Evolutionary conservation across 257 asterid genomes (phyloP).

Genomic region (Petunia axillaris): DNA sequence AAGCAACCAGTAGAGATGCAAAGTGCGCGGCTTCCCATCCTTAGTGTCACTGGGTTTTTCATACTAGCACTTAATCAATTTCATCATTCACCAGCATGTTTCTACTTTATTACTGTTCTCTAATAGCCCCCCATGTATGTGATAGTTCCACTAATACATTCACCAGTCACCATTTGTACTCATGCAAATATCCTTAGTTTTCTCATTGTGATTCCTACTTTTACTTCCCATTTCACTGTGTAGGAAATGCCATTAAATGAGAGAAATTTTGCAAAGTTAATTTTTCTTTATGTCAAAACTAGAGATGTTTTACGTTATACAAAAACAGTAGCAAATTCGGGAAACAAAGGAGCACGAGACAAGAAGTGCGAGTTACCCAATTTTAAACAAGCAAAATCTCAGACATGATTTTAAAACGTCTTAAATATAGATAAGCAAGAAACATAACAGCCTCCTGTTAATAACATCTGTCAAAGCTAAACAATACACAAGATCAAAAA

Average conservation of each 20-base stretch:
- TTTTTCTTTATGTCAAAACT: neutral
- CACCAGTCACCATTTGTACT: neutral
- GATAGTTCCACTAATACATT: neutral
- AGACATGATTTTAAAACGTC: neutral
- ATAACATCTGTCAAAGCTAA: constrained; percentile 2
- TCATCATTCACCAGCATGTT: neutral
- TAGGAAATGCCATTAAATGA: neutral
- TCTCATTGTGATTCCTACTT: neutral
- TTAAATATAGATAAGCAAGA: neutral
- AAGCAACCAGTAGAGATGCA: neutral
- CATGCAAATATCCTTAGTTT: neutral
- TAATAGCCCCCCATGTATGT: neutral
- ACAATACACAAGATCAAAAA: constrained; percentile 23
- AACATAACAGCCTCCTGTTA: neutral
- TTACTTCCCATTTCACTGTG: neutral
- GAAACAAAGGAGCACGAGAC: neutral
- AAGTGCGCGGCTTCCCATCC: neutral
- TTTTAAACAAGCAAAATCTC: neutral
- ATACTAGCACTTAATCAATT: too few relatives aligned
- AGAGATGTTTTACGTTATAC: neutral
- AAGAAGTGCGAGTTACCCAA: neutral
- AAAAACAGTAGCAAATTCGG: neutral
- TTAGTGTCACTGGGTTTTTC: too few relatives aligned
- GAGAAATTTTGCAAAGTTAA: neutral
- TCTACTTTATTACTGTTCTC: neutral